Evolutionary conservation across 2,329 filamentous ascomycete species (phyloP).

Genomic region (Celoporthe dispersa): DNA sequence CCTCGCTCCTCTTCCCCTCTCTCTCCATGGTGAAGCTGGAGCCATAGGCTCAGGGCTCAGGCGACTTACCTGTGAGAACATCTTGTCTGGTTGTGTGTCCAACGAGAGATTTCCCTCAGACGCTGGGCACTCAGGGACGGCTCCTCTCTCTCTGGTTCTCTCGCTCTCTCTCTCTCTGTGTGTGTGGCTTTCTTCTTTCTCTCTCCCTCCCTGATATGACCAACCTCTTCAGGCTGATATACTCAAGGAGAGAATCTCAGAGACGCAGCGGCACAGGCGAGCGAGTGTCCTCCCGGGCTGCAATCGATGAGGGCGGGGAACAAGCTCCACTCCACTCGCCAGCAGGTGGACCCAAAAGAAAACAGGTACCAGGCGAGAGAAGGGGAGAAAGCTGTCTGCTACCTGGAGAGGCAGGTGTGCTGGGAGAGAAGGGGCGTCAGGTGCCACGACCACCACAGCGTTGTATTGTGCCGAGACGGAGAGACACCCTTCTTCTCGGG

Average conservation of each 20-base stretch:
- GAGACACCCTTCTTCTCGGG: not conserved
- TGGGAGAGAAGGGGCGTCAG: not conserved
- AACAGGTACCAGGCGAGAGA: not conserved
- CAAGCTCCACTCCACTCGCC: not conserved
- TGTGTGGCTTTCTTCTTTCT: too few species aligned
- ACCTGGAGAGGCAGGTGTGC: not conserved
- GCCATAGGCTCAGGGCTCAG: not conserved
- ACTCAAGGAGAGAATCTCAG: not conserved
- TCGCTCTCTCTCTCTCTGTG: not conserved
- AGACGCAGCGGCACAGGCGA: not conserved
- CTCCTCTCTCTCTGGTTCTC: not conserved
- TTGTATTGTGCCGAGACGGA: not conserved
- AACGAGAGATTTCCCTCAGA: not conserved
- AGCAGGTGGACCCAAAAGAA: not conserved
- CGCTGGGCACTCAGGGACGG: not conserved
- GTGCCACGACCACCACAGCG: not conserved
- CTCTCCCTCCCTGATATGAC: not conserved
- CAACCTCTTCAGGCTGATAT: not conserved
- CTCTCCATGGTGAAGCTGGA: not conserved
- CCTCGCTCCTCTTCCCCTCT: too few species aligned
- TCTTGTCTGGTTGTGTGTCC: conserved; percentile 2
- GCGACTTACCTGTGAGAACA: conserved; percentile 29
- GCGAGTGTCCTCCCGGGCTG: not conserved
- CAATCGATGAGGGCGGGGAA: not conserved
- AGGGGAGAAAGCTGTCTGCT: not conserved